Base-by-base conservation (phyloP, 1,284 basidiomycete genomes). In the Vanrija humicola region DNA sequence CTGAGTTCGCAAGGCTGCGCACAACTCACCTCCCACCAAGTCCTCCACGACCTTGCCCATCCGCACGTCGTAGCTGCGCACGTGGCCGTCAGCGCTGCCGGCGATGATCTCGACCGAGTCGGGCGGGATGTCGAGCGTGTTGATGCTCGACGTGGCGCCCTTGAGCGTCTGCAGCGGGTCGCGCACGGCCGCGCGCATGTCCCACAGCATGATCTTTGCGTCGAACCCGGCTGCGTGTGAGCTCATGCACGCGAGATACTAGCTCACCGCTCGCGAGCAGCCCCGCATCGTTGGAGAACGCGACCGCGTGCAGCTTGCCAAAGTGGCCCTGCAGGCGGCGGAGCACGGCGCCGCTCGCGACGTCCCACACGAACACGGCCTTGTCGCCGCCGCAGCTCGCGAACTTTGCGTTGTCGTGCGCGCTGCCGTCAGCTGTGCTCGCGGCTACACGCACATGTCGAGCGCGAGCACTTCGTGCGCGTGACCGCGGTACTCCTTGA, bases 291-390 rank as follows among this genome's bases (percentile, higher is more conserved):
- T 84, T 81, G 67, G 65, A 71, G 78, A 97, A 95, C 56, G 89
- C 88, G 6, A 98, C 92, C 7, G 84, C 82, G 74, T 96, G 86
- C 50, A 98, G 87, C 69, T 91, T 91, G 4, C 90, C 86, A 78
- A 89, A 84, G 73, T 98, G 94, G 0, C 91, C 95, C 19, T 87
- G 79, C 56, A 97, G 82, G 46, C 93, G 81, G 43, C 91, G 82
- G 25, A 87, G 84, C 1, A 93, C 89, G 42, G 83, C 81, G 1
- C 90, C 95, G 15, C 87, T 85, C 10, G 87, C 84, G 8, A 99
- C 95, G 70, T 98, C 96, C 95, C 95, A 98, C 21, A 97, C 75
- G 64, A 93, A 94, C 0, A 97, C 87, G 45, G 86, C 86, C 62
- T 90, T 86, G 75, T 99, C 96, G 4, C 90, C 92, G 40, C 96